These are phyloP conservation scores for Groenewaldozyma sp. DNA, from an alignment of 1,139 yeast genomes.

Conservation along the genomic window DNA sequence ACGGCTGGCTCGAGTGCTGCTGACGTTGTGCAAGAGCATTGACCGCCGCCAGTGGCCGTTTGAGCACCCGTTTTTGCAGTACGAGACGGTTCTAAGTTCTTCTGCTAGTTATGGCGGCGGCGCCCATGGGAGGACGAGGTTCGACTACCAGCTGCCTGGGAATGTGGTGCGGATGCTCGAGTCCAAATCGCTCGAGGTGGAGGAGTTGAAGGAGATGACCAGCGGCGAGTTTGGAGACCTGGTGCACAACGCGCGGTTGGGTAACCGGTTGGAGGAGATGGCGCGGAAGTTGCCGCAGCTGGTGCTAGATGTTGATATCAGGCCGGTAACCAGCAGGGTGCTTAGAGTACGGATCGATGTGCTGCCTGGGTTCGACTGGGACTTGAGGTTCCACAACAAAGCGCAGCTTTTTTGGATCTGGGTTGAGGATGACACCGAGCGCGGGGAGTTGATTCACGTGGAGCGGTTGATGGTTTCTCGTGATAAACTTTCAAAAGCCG, in stretches of 20 bases:
- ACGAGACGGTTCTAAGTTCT: constrained; percentile 40
- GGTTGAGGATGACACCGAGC: constrained; percentile 74
- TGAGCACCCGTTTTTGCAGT: constrained; percentile 84
- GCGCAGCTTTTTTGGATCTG: constrained; percentile 87
- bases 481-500: constrained; percentile 42
- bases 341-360: constrained; percentile 68
- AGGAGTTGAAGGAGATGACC: constrained; percentile 62
- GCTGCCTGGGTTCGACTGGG: constrained; percentile 80
- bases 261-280: constrained; percentile 48
- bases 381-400: constrained; percentile 66
- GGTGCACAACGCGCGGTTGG: constrained; percentile 74
- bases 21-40: constrained; percentile 76
- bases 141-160: constrained; percentile 39
- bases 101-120: too few relatives aligned
- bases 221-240: constrained; percentile 76
- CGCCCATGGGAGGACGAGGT: constrained; percentile 5
- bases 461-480: constrained; percentile 66
- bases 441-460: constrained; percentile 62
- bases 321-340: constrained; percentile 82
- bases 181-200: constrained; percentile 59
- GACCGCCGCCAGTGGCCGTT: constrained; percentile 82
- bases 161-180: constrained; percentile 55
- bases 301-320: constrained; percentile 62
- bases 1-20: constrained; percentile 56
- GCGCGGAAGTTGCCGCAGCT: constrained; percentile 69